Base-by-base conservation (phyloP, 176 grass and related monocot genomes). In the Puya raimondii region DNA sequence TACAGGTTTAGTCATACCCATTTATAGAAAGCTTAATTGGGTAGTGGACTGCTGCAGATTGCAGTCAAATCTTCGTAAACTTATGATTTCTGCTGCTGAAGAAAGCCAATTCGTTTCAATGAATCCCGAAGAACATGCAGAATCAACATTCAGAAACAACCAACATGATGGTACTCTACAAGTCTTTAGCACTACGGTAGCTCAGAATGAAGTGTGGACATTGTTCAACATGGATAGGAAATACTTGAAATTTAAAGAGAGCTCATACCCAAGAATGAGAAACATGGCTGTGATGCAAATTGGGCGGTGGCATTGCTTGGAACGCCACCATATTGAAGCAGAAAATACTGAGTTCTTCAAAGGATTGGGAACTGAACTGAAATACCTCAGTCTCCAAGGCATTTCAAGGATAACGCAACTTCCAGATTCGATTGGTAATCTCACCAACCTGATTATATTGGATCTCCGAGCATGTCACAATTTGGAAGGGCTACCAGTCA, bases 381-480 rank as follows among this genome's bases (percentile, higher is more conserved):
- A 69, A 72, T 91, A 86, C 78, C 80, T 91, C 64, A 79, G 75
- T 50, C 68, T 91, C 51, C 64, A 79, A 53, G 84, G 84, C 65
- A 75, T 50, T 82, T 87, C 85, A 70, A 53, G 74, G 12, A 50
- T 76, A 2, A 64, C 65, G 16, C 47, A 23, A 27, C 87, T 96
- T 80, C 84, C 87, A 72, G 50, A 72, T 68, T 85, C 87, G 9
- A 83, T 90, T 65, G 76, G 64, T 25, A 63, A 67, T 15, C 72
- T 82, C 72, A 65, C 64, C 68, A 80, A 80, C 73, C 81, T 96
- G 51, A 79, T 47, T 49, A 84, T 89, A 47, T 58, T 95, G 18
- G 91, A 95, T 53, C 75, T 95, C 71, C 84, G 85, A 70, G 81
- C 91, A 54, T 95, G 91, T 83, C 91, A 95, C 71, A 95, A 95